A percentile compares a stretch with the other conserved stretches of the same genome.
phyloP scores from a whole-genome alignment of 331 rosid species.

The Arachis monticola region DNA sequence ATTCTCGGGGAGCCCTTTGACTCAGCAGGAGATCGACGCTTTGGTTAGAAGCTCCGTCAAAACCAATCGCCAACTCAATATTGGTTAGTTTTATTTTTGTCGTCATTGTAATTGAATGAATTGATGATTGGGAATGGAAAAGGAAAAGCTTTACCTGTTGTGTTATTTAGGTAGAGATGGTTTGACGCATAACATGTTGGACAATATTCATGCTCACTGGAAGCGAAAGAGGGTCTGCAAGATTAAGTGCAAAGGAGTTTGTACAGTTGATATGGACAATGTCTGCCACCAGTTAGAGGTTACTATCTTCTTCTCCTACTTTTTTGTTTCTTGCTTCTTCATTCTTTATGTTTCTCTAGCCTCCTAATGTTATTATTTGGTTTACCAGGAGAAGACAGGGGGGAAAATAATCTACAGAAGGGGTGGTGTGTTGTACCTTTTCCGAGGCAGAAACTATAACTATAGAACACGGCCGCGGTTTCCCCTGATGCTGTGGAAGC shows the following conservation, averaged over 20 bases:
- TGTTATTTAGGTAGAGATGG: constrained; percentile 83
- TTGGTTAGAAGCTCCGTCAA: constrained; percentile 59
- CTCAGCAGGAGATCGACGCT: constrained; percentile 57
- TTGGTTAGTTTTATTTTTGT: constrained; percentile 42
- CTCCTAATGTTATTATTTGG: constrained; percentile 24
- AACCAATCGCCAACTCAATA: constrained; percentile 65
- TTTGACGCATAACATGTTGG: constrained; percentile 93
- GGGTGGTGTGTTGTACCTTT: constrained; percentile 82
- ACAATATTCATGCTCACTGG: constrained; percentile 93
- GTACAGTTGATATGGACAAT: constrained; percentile 82
- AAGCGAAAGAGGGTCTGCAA: constrained; percentile 89
- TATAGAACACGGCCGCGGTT: constrained; percentile 73
- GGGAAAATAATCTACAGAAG: constrained; percentile 70
- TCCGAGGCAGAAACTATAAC: constrained; percentile 95
- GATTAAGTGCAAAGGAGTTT: constrained; percentile 85
- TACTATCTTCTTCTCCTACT: constrained; percentile 18
- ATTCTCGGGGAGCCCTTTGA: constrained; percentile 80
- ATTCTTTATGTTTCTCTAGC: constrained; percentile 21
- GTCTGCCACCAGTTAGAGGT: constrained; percentile 83
- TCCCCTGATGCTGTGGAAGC: constrained; percentile 99
- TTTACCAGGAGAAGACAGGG: constrained; percentile 83
- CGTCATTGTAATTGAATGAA: no score
- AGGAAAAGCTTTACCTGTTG: background rate
- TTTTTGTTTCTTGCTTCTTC: background rate
- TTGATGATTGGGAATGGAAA: no score